Base-by-base conservation (phyloP, 495 filamentous ascomycete genomes). In the Thozetella sp. region DNA sequence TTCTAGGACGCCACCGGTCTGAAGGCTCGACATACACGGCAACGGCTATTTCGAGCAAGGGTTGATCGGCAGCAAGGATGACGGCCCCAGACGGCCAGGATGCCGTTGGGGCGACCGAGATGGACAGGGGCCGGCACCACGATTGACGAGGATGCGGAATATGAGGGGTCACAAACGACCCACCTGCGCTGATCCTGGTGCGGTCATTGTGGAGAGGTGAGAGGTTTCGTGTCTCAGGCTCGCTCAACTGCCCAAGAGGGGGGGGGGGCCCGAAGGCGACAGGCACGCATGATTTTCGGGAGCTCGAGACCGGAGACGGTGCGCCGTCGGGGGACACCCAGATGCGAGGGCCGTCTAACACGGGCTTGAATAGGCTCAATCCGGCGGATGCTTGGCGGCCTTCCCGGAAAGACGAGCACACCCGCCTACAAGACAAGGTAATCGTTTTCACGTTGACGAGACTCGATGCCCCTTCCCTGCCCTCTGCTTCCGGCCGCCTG, bases 61-160 rank as follows among this genome's bases (percentile, higher is more conserved):
- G 76, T 74, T 78, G 78, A 81, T 81, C 80, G 71, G 51, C 79
- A 52, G 37, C 77, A 73, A 63, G 79, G 79, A 75, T 75, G 30
- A 22, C 34, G 40, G 54, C 52, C 56, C 68, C 45, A 58, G 45
- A 56, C 26, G 25, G 58, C 54, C 22, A 6, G 17, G 10, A 23
- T 55, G 54, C 62, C 37, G 59, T 52, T 57, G 24, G 24, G 24
- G 45, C 25, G 50, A 27, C 24, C 25, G 34, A 27, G 22, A 46
- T 30, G 20, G 54, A 53, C 43, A 48, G 43, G 43, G 43, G 43
- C 20, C 20, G 46, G 23, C 19, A 24, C 22, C 34, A 24, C 34
- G 45, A 56, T 45, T 56, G 54, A 56, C 34, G 37, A 56, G 54
- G 22, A 57, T 51, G 53, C 23, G 26, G 56, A 43, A 48, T 48